Evolutionary conservation across 306 rosid genomes (phyloP).

Genomic region (Acmispon strigosus): DNA sequence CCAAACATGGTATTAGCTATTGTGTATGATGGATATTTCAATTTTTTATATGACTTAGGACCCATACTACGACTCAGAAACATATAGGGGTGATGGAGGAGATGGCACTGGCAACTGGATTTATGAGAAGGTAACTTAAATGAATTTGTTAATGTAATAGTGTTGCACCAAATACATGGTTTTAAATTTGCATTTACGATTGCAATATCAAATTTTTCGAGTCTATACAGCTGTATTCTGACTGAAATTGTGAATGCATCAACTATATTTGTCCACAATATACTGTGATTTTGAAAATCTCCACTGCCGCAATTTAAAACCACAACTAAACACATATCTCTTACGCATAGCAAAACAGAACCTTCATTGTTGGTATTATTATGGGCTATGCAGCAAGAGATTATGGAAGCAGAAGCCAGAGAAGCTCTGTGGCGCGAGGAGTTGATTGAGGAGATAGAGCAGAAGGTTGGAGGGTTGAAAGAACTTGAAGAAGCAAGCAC

Average conservation of each 20-base stretch:
- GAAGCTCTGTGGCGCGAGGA: slow-evolving; percentile 79
- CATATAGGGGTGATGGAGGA: slow-evolving; percentile 75
- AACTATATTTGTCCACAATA: too few relatives aligned
- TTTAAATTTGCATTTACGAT: too few relatives aligned
- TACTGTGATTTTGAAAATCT: too few relatives aligned
- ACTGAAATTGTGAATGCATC: too few relatives aligned
- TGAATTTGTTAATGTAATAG: neutral
- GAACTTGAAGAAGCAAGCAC: slow-evolving; percentile 74
- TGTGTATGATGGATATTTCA: neutral
- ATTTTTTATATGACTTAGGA: slow-evolving; percentile 42
- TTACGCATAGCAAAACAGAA: neutral
- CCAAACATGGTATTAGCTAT: too few relatives aligned
- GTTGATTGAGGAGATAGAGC: slow-evolving; percentile 84
- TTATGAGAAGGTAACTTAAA: slow-evolving; percentile 66
- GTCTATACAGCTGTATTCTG: too few relatives aligned
- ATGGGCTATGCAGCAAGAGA: slow-evolving; percentile 60
- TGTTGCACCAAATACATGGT: too few relatives aligned
- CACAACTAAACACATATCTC: too few relatives aligned
- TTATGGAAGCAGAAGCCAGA: slow-evolving; percentile 69
- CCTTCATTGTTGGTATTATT: neutral
- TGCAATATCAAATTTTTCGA: too few relatives aligned
- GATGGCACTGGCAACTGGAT: slow-evolving; percentile 87
- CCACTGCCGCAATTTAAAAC: too few relatives aligned
- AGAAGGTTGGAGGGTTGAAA: slow-evolving; percentile 69
- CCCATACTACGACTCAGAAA: slow-evolving; percentile 79